phyloP scores from a whole-genome alignment of 169 alveolate species.

The Plasmodium knowlesi region DNA sequence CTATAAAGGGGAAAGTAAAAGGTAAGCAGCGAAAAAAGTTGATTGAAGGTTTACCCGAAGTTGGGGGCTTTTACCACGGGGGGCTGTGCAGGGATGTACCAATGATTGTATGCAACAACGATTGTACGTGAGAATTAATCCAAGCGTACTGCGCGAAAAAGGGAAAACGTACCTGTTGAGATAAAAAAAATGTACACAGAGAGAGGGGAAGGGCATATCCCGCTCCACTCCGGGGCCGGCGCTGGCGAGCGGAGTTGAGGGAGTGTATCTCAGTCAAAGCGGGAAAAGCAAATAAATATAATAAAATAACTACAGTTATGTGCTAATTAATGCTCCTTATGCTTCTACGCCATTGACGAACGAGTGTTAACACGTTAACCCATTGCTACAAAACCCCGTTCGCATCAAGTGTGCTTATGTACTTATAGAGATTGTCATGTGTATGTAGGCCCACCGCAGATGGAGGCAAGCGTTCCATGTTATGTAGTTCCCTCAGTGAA shows the following conservation, averaged over 20 bases:
- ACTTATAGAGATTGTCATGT: neutral
- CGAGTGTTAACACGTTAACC: neutral
- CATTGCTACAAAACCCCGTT: neutral
- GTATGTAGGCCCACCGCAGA: neutral
- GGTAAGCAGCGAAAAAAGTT: neutral
- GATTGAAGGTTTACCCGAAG: neutral
- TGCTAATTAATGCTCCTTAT: neutral
- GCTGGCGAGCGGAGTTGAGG: neutral
- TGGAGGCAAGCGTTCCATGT: neutral
- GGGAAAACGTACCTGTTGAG: neutral
- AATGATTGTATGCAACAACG: neutral
- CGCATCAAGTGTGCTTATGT: neutral
- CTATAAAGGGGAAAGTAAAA: slow-evolving; percentile 1
- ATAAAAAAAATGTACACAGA: neutral
- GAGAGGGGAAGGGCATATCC: neutral
- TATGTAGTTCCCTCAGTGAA: neutral
- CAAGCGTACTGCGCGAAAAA: neutral
- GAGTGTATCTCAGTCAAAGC: neutral
- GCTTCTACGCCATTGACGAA: neutral
- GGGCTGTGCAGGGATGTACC: neutral
- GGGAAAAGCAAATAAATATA: neutral
- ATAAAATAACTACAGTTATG: neutral
- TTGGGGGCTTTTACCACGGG: neutral
- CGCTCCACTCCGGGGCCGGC: neutral
- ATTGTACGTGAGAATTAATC: neutral